Evolutionary conservation across 345 rosid genomes (phyloP).

Genomic region (Populus davidiana): DNA sequence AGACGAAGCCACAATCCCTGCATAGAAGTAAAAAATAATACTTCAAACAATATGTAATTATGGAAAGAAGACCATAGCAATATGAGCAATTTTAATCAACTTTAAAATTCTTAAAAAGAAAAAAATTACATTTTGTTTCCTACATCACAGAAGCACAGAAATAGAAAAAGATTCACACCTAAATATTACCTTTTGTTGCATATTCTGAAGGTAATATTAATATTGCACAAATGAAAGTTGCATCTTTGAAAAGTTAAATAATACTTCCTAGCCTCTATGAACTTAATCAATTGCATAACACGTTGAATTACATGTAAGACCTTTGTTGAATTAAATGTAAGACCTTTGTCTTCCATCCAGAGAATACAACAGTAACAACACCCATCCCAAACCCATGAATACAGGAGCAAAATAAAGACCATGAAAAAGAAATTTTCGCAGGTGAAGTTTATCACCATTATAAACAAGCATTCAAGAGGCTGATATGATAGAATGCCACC

Average conservation of each 20-base stretch:
- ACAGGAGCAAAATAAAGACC: no score
- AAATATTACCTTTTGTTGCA: not conserved
- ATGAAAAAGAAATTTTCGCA: no score
- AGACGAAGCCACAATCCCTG: conserved; percentile 98
- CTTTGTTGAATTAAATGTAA: no score
- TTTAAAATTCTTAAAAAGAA: not conserved
- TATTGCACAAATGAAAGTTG: not conserved
- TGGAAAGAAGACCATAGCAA: not conserved
- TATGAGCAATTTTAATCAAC: not conserved
- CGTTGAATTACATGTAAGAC: no score
- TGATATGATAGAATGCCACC: not conserved
- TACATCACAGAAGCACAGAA: not conserved
- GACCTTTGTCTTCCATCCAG: no score
- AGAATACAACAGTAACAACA: not conserved
- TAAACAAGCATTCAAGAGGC: no score
- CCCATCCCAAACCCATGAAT: not conserved
- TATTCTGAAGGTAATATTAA: not conserved
- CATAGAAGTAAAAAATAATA: not conserved
- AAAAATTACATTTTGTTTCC: not conserved
- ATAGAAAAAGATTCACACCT: not conserved
- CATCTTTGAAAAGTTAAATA: not conserved
- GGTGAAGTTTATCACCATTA: no score
- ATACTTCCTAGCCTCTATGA: not conserved
- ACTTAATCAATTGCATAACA: no score
- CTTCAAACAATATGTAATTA: not conserved